phyloP scores from a whole-genome alignment of 2,329 filamentous ascomycete genomes.

The Talaromyces marneffei region DNA sequence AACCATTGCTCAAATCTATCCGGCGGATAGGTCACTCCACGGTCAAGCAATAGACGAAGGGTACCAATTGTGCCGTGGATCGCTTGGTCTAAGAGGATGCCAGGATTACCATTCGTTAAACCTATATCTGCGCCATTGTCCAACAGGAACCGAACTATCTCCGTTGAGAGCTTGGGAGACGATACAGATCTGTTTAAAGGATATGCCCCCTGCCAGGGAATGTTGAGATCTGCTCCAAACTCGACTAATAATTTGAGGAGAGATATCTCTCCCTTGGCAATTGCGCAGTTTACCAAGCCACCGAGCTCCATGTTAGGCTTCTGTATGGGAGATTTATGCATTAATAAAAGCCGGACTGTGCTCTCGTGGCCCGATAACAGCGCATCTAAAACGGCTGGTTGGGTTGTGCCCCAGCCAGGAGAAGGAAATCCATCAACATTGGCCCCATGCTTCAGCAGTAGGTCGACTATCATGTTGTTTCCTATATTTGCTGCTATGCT shows the following conservation, averaged over 20 bases:
- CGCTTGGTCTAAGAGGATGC: neutral
- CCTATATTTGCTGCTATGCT: neutral
- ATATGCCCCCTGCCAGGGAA: neutral
- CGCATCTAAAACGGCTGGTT: neutral
- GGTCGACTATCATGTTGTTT: neutral
- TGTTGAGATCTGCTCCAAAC: neutral
- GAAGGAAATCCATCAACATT: neutral
- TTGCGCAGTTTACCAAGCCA: neutral
- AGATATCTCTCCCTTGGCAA: neutral
- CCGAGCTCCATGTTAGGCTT: neutral
- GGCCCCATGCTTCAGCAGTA: neutral
- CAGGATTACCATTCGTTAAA: neutral
- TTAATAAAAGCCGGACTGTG: neutral
- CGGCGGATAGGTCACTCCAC: neutral
- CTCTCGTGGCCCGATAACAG: neutral
- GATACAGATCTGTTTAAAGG: neutral
- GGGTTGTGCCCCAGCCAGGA: neutral
- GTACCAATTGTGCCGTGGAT: neutral
- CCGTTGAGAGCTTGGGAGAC: neutral
- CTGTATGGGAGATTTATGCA: neutral
- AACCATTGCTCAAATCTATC: neutral
- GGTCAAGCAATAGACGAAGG: neutral
- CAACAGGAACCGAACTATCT: neutral
- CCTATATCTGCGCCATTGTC: conserved; percentile 2
- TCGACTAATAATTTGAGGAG: neutral